Percentiles rank a stretch among this genome's conserved stretches.
Evolutionary conservation across 805 yeast species (phyloP).

Genomic region (Aciculoconidium aculeatum): DNA sequence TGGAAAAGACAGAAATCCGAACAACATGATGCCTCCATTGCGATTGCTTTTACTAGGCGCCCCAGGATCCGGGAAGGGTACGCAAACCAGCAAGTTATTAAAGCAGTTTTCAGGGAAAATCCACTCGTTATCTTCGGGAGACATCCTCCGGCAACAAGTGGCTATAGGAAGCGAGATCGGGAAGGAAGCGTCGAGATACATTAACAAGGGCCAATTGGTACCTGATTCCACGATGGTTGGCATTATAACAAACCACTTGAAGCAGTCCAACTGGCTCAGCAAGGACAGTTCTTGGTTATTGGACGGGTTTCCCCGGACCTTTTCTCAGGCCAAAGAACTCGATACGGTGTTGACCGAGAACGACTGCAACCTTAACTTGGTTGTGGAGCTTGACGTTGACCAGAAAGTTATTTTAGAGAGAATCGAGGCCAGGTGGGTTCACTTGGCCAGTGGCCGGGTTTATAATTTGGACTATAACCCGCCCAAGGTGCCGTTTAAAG

Average conservation of each 20-base stretch:
- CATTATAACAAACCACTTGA: slow-evolving; percentile 49
- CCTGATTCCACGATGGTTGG: slow-evolving; percentile 68
- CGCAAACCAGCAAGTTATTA: slow-evolving; percentile 66
- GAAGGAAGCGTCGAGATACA: slow-evolving; percentile 46
- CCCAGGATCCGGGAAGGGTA: slow-evolving; percentile 95
- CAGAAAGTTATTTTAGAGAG: slow-evolving; percentile 73
- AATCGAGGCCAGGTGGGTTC: slow-evolving; percentile 82
- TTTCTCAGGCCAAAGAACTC: slow-evolving; percentile 60
- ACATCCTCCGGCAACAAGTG: slow-evolving; percentile 67
- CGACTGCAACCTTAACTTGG: slow-evolving; percentile 54
- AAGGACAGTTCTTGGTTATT: slow-evolving; percentile 57
- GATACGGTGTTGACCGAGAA: slow-evolving; percentile 36
- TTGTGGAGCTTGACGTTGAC: slow-evolving; percentile 87
- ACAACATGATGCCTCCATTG: too few relatives aligned
- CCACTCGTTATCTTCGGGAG: slow-evolving; percentile 75
- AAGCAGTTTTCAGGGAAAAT: slow-evolving; percentile 44
- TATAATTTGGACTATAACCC: slow-evolving; percentile 86
- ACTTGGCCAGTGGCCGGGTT: slow-evolving; percentile 76
- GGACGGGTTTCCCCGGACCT: slow-evolving; percentile 90
- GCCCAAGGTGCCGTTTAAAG: slow-evolving; percentile 74
- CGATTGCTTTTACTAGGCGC: slow-evolving; percentile 80
- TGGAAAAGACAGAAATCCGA: too few relatives aligned
- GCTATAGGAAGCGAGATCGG: slow-evolving; percentile 51
- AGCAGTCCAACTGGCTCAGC: slow-evolving; percentile 36
- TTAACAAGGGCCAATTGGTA: slow-evolving; percentile 59